Percentiles rank a stretch among this genome's conserved stretches.
Conservation (phyloP, 805 yeast species). For the Starmera quercuum region DNA sequence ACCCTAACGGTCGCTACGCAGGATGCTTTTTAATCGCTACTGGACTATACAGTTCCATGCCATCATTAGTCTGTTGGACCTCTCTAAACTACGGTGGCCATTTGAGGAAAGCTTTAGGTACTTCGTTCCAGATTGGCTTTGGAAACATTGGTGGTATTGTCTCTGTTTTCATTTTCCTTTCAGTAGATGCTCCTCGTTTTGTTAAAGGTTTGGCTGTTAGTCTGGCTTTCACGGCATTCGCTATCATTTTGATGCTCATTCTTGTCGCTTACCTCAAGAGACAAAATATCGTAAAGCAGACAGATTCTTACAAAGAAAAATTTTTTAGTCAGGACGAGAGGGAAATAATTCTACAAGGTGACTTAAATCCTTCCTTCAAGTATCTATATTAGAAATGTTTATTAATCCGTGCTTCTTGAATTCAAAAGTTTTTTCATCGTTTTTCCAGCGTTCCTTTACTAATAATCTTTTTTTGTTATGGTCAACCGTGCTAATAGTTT, state of each 20-base stretch:
- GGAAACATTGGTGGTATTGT: constrained; percentile 34
- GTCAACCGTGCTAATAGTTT: too few relatives aligned
- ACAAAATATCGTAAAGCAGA: constrained; percentile 29
- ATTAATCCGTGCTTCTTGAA: not conserved
- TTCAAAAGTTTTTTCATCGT: too few relatives aligned
- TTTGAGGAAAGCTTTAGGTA: constrained; percentile 30
- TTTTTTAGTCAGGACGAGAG: constrained; percentile 23
- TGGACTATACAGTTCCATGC: constrained; percentile 32
- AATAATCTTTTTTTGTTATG: too few relatives aligned
- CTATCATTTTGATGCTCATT: constrained; percentile 27
- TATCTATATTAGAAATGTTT: constrained; percentile 21
- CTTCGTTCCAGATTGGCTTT: constrained; percentile 30
- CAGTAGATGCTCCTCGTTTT: constrained; percentile 31
- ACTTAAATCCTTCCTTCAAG: constrained; percentile 35
- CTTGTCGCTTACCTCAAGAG: constrained; percentile 24
- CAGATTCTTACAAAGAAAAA: constrained; percentile 21
- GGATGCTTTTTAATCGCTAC: constrained; percentile 30
- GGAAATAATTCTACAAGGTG: constrained; percentile 30
- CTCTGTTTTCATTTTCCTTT: constrained; percentile 29
- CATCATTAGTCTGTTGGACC: constrained; percentile 27
- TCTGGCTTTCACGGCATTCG: constrained; percentile 34
- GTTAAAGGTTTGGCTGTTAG: constrained; percentile 32
- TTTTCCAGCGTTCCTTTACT: too few relatives aligned
- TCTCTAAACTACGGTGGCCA: constrained; percentile 32
- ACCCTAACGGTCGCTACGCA: constrained; percentile 32